These are phyloP conservation scores for Thalassiosira livingstoniorum DNA, from an alignment of 352 stramenopile species.

Conservation along the genomic window DNA sequence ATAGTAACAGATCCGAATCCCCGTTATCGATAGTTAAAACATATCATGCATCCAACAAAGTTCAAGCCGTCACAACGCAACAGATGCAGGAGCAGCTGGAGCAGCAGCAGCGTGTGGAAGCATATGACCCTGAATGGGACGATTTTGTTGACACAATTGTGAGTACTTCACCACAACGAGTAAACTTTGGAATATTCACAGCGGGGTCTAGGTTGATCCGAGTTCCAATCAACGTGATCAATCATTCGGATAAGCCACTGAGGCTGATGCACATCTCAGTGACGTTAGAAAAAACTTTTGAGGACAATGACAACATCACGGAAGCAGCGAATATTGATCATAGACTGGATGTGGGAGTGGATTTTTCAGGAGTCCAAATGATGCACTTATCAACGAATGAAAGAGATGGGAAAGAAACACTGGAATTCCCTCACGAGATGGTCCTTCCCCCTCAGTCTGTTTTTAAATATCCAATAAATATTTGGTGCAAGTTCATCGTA, in stretches of 20 bases:
- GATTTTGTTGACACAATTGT: constrained; percentile 25
- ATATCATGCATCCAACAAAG: constrained; percentile 10
- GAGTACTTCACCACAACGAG: constrained; percentile 12
- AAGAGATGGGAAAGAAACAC: constrained; percentile 16
- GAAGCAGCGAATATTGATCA: constrained; percentile 37
- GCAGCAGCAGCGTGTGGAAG: neutral
- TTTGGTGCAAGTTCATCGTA: constrained; percentile 56
- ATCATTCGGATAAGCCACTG: constrained; percentile 32
- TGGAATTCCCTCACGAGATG: constrained; percentile 46
- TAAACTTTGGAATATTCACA: constrained; percentile 76
- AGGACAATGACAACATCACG: constrained; percentile 39
- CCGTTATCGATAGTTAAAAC: constrained; percentile 17
- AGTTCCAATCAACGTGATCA: constrained; percentile 48
- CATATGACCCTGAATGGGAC: neutral
- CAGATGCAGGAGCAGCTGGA: constrained; percentile 10
- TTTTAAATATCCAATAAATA: constrained; percentile 42
- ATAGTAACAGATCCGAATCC: neutral
- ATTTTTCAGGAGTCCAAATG: constrained; percentile 41
- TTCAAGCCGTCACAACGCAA: neutral
- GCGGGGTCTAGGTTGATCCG: constrained; percentile 41
- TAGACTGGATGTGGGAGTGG: constrained; percentile 51
- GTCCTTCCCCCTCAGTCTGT: constrained; percentile 32
- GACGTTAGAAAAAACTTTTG: constrained; percentile 38
- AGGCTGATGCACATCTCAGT: constrained; percentile 64
- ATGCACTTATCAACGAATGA: constrained; percentile 20